Evolutionary conservation across 2,329 filamentous ascomycete genomes (phyloP).

Genomic region (Diaporthe eres): DNA sequence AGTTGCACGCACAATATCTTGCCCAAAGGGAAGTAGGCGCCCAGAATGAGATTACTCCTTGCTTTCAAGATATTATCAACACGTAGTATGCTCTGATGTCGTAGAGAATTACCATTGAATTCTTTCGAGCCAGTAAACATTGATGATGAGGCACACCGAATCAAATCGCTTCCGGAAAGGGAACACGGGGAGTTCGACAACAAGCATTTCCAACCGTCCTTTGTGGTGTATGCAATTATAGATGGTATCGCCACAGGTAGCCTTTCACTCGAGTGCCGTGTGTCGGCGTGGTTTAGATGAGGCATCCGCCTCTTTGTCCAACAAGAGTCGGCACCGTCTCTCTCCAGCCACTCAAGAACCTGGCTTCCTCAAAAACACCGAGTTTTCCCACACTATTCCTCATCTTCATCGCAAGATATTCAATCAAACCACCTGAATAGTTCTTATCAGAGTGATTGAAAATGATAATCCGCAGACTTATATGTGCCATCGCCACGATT

Average conservation of each 20-base stretch:
- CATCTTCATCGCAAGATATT: background rate
- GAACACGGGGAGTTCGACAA: background rate
- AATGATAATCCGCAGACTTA: conserved; percentile 6
- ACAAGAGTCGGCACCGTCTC: background rate
- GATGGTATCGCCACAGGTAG: background rate
- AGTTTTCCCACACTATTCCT: background rate
- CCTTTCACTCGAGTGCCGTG: conserved; percentile 16
- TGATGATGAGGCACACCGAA: background rate
- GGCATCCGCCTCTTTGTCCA: conserved; percentile 21
- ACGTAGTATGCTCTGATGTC: background rate
- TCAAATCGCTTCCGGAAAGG: conserved; percentile 1
- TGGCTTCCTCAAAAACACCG: no score
- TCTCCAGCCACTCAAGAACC: conserved; percentile 13
- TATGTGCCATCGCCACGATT: conserved; percentile 5
- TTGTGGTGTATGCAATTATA: background rate
- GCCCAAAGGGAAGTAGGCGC: background rate
- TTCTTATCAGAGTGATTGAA: background rate
- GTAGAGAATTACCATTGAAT: background rate
- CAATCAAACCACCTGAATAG: background rate
- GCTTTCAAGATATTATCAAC: background rate
- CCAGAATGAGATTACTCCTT: background rate
- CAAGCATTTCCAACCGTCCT: background rate
- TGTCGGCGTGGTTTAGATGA: background rate
- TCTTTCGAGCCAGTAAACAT: background rate
- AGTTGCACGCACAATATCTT: background rate